Base-by-base conservation (phyloP, 1,284 basidiomycete genomes). In the Tilletia indica region DNA sequence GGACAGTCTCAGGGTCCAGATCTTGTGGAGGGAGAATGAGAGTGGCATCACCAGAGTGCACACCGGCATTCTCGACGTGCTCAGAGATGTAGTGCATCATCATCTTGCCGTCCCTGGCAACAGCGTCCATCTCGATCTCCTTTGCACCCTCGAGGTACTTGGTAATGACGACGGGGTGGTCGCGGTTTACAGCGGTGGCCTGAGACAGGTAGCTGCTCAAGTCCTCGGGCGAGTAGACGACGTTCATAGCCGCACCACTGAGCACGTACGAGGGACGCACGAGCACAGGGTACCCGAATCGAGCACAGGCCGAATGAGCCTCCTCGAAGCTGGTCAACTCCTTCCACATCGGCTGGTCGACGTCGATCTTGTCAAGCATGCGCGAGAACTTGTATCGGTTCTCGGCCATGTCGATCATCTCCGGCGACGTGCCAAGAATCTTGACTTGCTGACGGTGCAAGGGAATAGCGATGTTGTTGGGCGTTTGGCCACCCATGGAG, bases 321-420 rank as follows among this genome's bases (percentile, higher is more conserved):
- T 94, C 94, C 64, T 92, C 90, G 82, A 94, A 92, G 80, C 90
- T 92, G 66, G 94, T 93, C 64, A 98, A 88, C 85, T 98, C 97
- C 87, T 94, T 98, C 96, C 97, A 98, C 76, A 89, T 86, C 16
- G 96, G 96, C 86, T 98, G 97, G 86, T 99, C 96, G 61, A 98
- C 96, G 48, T 92, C 94, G 74, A 98, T 97, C 85, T 94, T 94
- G 85, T 99, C 97, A 73, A 98, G 87, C 86, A 98, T 89, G 75
- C 96, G 93, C 71, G 96, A 98, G 88, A 99, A 99, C 87, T 99
- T 99, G 92, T 94, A 98, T 76, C 97, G 89, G 86, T 99, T 97
- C 88, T 99, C 96, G 34, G 96, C 96, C 39, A 93, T 98, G 84
- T 99, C 97, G 81, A 99, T 99, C 94, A 97, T 97, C 87, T 98